Evolutionary conservation across 306 rosid genomes (phyloP).

Genomic region (Heteromeles arbutifolia): DNA sequence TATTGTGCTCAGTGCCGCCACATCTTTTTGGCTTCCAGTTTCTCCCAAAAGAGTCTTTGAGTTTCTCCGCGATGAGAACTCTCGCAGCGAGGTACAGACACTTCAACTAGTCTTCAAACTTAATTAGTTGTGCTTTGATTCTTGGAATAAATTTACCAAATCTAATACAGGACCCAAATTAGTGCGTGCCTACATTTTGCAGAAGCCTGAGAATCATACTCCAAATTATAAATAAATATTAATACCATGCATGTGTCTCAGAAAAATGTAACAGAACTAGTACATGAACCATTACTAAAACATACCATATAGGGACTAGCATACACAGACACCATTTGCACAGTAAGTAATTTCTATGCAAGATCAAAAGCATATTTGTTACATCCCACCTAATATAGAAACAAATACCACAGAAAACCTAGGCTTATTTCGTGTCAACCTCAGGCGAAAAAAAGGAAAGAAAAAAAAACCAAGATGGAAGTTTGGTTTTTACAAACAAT

Average conservation of each 20-base stretch:
- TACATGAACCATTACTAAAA: neutral
- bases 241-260: neutral
- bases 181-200: neutral
- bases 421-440: neutral
- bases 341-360: neutral
- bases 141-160: neutral
- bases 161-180: neutral
- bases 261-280: neutral
- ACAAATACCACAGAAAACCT: neutral
- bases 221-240: neutral
- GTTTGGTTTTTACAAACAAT: neutral
- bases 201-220: neutral
- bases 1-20: constrained; percentile 89
- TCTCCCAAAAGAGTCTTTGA: constrained; percentile 78
- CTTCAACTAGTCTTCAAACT: neutral
- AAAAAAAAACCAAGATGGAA: neutral
- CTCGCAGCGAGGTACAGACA: constrained; percentile 70
- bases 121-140: neutral
- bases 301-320: neutral
- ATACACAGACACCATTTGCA: neutral
- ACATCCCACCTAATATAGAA: neutral
- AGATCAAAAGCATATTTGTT: neutral
- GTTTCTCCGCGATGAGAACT: constrained; percentile 83
- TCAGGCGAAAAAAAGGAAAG: neutral
- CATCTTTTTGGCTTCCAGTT: constrained; percentile 96